Evolutionary conservation across 345 rosid species (phyloP), one percentile per base, ranked within the genome.

Genomic region (Pistacia atlantica): DNA sequence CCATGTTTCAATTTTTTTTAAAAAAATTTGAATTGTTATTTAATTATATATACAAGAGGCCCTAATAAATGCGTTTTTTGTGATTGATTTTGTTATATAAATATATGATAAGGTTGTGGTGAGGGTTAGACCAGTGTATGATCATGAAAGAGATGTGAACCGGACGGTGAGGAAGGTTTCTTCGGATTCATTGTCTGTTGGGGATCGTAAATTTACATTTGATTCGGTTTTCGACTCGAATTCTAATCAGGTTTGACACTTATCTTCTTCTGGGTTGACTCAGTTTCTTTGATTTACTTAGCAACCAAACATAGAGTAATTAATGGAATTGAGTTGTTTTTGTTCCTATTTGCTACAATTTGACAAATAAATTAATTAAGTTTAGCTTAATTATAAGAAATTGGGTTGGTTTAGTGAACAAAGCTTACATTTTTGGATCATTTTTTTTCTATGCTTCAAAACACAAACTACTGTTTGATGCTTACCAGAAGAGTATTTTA

Each of bases 181-280:
- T 78, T 55, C 88, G 0, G 87, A 90, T 83, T 82, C 95, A 4
- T 73, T 92, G 62, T 82, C 84, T 3, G 76, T 91, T 73, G 87
- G 86, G 35, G 95, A 91, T 77, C 89, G 94, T 61, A 82, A 81
- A 4, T 94, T 93, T 68, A 78, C 85, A 13, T 93, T 93, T 65
- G 97, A 96, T 82, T 91, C 97, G 5, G 88, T 96, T 84, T 85
- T 96, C 52, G 97, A 88, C 85, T 86, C 91, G 46, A 88, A 75
- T 58, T 86, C 91, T n/a, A 89, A 77, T 66, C 97, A 96, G 99
- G 99, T 95, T 75, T 65, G 76, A 35, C 8, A 54, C 25, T 77
- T 28, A 37, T 11, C 42, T 6, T 3, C 17, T 54, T 2, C 4
- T 54, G 17, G 16, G 57, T 54, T 14, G 3, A 13, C 57, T 61